Evolutionary conservation across 768 basidiomycete genomes (phyloP), one percentile per base, ranked within the genome.

Genomic region (Melanogaster broomeanus): DNA sequence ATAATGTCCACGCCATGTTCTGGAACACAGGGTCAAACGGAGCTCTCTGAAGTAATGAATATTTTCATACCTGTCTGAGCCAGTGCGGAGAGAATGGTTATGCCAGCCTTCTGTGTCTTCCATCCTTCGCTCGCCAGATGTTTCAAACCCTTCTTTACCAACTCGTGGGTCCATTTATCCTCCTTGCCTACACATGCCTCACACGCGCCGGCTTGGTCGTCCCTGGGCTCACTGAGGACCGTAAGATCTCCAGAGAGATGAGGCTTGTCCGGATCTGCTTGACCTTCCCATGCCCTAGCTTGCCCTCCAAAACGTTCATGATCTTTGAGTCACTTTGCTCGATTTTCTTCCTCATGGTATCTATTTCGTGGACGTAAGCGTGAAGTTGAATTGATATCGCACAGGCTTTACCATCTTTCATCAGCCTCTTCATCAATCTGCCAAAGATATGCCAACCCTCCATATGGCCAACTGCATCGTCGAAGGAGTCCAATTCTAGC

Each of bases 401-500:
- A 28, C 25, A 9, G 25, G 7, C 6, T 33, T 24, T 43, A 59
- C 58, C 39, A 18, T 50, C 13, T 22, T 45, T 19, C 41, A 7
- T 30, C 16, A 4, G 10, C 9, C 49, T 46, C 42, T 15, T 48
- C 34, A 59, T n/a, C 39, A 59, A 31, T 9, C 53, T 45, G 31
- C 48, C 44, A n/a, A 59, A 59, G 10, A 57, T 48, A n/a, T 46
- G 49, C 33, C 57, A 62, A 5, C 61, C 61, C 39, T 57, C 61
- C 1, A 48, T 42, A n/a, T 57, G 22, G 19, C 61, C 61, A 15
- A 63, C 40, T 2, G 61, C 61, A n/a, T 63, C 61, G n/a, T 63
- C 61, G 37, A 63, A 63, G 38, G 57, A 60, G 47, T 60, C 58
- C 39, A 62, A 24, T 42, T 58, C 49, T 5, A 63, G 57, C 61